A percentile compares a stretch with the other conserved stretches of the same genome.
Evolutionary conservation across 139 green algal species (phyloP).

Genomic region (Micractinium sp.): DNA sequence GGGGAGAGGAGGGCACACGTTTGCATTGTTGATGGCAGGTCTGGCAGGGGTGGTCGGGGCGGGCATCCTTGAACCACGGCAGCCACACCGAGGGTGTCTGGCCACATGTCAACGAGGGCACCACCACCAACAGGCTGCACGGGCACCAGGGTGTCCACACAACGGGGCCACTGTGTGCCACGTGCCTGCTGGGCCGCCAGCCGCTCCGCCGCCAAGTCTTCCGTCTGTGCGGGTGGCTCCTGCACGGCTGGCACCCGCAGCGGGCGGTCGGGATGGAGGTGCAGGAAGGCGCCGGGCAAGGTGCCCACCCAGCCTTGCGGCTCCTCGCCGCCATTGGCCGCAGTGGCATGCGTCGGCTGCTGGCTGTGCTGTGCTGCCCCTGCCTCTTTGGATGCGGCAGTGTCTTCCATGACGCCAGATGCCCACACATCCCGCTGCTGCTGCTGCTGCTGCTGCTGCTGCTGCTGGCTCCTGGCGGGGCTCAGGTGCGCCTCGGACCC

Average conservation of each 20-base stretch:
- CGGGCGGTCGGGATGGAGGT: constrained; percentile 36
- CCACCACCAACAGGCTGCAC: background rate
- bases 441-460: background rate
- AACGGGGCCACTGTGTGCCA: background rate
- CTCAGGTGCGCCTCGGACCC: constrained; percentile 2
- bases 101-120: background rate
- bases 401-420: too few relatives aligned
- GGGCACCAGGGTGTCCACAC: too few relatives aligned
- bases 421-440: background rate
- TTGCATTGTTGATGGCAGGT: background rate
- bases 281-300: constrained; percentile 37
- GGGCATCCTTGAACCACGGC: too few relatives aligned
- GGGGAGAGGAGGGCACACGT: background rate
- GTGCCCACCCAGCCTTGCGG: background rate
- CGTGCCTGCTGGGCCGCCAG: background rate
- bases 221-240: constrained; percentile 52
- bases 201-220: constrained; percentile 65
- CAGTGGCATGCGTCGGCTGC: background rate
- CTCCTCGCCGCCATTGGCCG: background rate
- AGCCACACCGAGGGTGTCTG: too few relatives aligned
- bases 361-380: background rate
- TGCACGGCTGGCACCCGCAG: constrained; percentile 52
- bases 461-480: background rate
- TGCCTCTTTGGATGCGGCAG: background rate
- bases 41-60: background rate